phyloP scores from a whole-genome alignment of 805 yeast species.

The Pichia cephalocereana region DNA sequence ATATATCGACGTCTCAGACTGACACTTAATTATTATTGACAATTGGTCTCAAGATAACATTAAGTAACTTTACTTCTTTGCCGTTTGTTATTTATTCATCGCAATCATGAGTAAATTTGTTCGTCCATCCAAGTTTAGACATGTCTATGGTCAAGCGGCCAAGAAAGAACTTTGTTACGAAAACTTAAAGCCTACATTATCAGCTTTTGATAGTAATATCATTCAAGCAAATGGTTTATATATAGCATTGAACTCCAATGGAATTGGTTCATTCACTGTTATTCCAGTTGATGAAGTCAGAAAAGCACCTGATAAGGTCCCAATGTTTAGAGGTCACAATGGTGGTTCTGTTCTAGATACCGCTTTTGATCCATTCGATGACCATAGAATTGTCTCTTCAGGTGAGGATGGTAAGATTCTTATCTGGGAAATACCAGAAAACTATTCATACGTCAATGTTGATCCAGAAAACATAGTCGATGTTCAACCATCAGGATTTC shows the following conservation, averaged over 20 bases:
- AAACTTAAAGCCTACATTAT: conserved; percentile 69
- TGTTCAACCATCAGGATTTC: conserved; percentile 57
- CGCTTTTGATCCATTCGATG: conserved; percentile 88
- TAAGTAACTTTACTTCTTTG: too few species aligned
- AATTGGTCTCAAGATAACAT: too few species aligned
- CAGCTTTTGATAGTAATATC: conserved; percentile 94
- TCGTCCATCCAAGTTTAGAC: conserved; percentile 94
- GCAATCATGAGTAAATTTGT: conserved; percentile 58
- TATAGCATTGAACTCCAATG: conserved; percentile 78
- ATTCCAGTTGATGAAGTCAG: conserved; percentile 83
- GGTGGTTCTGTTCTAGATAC: conserved; percentile 95
- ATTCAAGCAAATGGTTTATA: conserved; percentile 81
- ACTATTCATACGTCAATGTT: conserved; percentile 59
- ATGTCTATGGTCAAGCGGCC: conserved; percentile 86
- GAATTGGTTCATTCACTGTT: conserved; percentile 97
- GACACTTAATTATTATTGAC: too few species aligned
- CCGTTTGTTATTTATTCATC: background rate
- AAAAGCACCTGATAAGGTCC: conserved; percentile 86
- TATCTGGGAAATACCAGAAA: conserved; percentile 81
- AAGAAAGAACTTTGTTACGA: conserved; percentile 66
- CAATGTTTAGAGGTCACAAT: conserved; percentile 91
- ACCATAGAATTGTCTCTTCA: conserved; percentile 62
- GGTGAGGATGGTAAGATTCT: conserved; percentile 76
- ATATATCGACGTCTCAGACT: too few species aligned
- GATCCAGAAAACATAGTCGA: conserved; percentile 48